A percentile compares a stretch with the other conserved stretches of the same genome.
Evolutionary conservation across 495 filamentous ascomycete species (phyloP).

Genomic region (Melanomma pulvis-pyrius): DNA sequence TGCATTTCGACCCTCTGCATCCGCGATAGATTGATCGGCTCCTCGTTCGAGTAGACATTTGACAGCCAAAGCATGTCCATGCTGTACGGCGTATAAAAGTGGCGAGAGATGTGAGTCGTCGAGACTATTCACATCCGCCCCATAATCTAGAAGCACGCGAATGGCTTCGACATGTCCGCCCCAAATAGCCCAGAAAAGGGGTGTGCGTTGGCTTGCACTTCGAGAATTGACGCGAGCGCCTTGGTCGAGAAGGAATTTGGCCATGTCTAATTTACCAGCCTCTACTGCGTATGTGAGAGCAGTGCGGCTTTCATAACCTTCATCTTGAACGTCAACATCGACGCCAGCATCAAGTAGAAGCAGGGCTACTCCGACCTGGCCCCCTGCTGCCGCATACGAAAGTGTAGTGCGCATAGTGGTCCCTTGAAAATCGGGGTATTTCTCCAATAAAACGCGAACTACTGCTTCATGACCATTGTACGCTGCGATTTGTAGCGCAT

Average conservation of each 20-base stretch:
- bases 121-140: background rate
- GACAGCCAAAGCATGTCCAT: background rate
- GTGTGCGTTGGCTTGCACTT: background rate
- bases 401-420: background rate
- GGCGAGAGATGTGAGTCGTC: background rate
- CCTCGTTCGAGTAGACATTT: background rate
- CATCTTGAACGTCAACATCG: constrained; percentile 1
- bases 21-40: background rate
- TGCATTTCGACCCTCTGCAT: background rate
- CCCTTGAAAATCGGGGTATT: background rate
- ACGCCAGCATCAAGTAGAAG: background rate
- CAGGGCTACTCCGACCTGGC: background rate
- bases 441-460: background rate
- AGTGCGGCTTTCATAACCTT: background rate
- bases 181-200: background rate
- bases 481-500: background rate
- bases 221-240: background rate
- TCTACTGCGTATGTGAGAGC: background rate
- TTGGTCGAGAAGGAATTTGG: background rate
- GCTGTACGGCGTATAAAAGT: background rate
- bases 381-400: background rate
- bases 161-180: background rate
- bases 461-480: background rate
- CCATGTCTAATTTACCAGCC: background rate
- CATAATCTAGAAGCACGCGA: background rate